Conservation (phyloP, 495 filamentous ascomycete genomes). For the Aspergillus sparsus region DNA sequence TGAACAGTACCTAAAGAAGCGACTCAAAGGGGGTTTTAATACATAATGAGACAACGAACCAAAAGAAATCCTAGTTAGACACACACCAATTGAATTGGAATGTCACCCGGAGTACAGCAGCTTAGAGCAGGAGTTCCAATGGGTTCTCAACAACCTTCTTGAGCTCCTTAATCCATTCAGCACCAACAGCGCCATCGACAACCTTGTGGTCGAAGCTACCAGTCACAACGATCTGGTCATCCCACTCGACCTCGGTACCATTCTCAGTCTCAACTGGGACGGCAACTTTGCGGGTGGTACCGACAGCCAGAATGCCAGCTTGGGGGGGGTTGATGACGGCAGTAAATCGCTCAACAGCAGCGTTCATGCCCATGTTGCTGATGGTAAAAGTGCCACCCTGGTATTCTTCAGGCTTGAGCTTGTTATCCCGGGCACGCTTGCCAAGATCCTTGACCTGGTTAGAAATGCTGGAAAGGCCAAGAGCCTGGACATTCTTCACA, state of each 20-base stretch:
- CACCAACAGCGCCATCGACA: slow-evolving; percentile 89
- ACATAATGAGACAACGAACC: slow-evolving; percentile 44
- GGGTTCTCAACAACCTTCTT: slow-evolving; percentile 98
- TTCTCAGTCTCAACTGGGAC: slow-evolving; percentile 83
- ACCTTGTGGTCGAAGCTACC: slow-evolving; percentile 98
- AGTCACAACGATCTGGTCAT: slow-evolving; percentile 93
- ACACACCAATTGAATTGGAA: slow-evolving; percentile 15
- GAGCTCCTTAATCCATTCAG: slow-evolving; percentile 94
- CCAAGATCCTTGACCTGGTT: slow-evolving; percentile 89
- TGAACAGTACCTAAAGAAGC: slow-evolving; percentile 35
- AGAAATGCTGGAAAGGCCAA: slow-evolving; percentile 86
- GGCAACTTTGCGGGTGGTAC: slow-evolving; percentile 91
- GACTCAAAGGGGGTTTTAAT: slow-evolving; percentile 42
- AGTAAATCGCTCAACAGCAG: slow-evolving; percentile 95
- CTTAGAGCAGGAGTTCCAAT: slow-evolving; percentile 84
- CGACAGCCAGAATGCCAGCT: slow-evolving; percentile 92
- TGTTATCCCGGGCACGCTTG: slow-evolving; percentile 93
- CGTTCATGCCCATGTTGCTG: slow-evolving; percentile 99
- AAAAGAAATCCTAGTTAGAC: slow-evolving; percentile 21
- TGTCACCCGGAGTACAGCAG: slow-evolving; percentile 9
- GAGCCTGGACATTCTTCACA: slow-evolving; percentile 79
- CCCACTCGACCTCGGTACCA: slow-evolving; percentile 82
- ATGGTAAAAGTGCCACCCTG: slow-evolving; percentile 99
- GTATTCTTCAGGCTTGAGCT: slow-evolving; percentile 99
- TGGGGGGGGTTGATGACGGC: slow-evolving; percentile 99